Percentiles rank a stretch among this genome's conserved stretches.
These are phyloP conservation scores for Calonectria fujianensis DNA, from an alignment of 2,329 filamentous ascomycete genomes.

Conservation along the genomic window DNA sequence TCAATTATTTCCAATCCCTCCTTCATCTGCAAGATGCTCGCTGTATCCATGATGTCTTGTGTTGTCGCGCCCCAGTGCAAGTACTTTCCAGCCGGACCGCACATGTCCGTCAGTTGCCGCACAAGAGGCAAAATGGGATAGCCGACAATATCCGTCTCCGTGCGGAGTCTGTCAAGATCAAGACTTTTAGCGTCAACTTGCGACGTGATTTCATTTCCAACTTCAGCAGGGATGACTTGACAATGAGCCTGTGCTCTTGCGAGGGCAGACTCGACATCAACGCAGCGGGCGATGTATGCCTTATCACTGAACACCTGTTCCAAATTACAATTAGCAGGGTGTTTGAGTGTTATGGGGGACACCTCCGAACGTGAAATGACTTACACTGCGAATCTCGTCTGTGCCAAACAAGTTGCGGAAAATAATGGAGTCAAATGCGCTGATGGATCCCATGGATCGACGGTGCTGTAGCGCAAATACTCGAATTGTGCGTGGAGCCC, in stretches of 20 bases:
- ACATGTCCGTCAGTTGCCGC: conserved; percentile 16
- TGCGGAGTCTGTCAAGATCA: conserved; percentile 6
- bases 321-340: neutral
- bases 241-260: conserved; percentile 10
- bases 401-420: conserved; percentile 73
- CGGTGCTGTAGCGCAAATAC: neutral
- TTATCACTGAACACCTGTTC: neutral
- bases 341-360: neutral
- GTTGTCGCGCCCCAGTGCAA: conserved; percentile 77
- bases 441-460: conserved; percentile 3
- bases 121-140: conserved; percentile 52
- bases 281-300: conserved; percentile 1
- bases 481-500: neutral
- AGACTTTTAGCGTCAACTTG: conserved; percentile 2
- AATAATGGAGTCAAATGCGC: conserved; percentile 68
- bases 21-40: conserved; percentile 52
- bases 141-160: conserved; percentile 3
- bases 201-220: neutral
- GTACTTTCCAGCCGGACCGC: conserved; percentile 57
- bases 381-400: conserved; percentile 62
- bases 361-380: neutral
- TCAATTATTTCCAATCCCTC: neutral
- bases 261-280: neutral
- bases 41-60: conserved; percentile 76
- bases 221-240: neutral